These are phyloP conservation scores for Podospora pseudoanserina DNA, from an alignment of 495 filamentous ascomycete genomes.

Conservation along the genomic window DNA sequence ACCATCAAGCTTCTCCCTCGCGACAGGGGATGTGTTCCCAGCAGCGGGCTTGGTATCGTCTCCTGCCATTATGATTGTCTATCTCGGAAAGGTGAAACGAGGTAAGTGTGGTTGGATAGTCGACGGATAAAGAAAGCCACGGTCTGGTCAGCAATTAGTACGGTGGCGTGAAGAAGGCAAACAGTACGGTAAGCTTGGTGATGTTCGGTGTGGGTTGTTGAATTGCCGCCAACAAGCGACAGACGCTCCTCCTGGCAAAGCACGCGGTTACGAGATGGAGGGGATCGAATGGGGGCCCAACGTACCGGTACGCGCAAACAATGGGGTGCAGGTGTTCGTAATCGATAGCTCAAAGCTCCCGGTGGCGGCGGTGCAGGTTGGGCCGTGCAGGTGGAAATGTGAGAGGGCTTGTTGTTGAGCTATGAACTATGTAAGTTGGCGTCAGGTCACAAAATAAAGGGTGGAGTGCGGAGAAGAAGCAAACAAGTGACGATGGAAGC, in stretches of 20 bases:
- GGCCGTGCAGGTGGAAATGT: slow-evolving; percentile 10
- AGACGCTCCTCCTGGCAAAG: neutral
- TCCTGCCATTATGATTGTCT: slow-evolving; percentile 26
- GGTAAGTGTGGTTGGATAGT: neutral
- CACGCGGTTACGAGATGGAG: neutral
- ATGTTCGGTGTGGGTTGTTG: neutral
- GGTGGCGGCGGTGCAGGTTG: slow-evolving; percentile 2
- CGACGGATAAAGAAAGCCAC: neutral
- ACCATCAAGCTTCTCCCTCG: slow-evolving; percentile 42
- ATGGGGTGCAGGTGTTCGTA: neutral
- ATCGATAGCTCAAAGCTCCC: neutral
- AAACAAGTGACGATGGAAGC: neutral
- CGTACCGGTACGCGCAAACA: slow-evolving; percentile 19
- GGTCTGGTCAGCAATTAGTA: slow-evolving; percentile 6
- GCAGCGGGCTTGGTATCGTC: slow-evolving; percentile 25
- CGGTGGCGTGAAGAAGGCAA: neutral
- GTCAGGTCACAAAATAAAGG: neutral
- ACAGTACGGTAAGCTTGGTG: neutral
- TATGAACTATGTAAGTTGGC: neutral
- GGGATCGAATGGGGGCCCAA: slow-evolving; percentile 10
- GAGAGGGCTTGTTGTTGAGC: slow-evolving; percentile 4
- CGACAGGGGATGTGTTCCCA: slow-evolving; percentile 28
- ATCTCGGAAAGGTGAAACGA: slow-evolving; percentile 1
- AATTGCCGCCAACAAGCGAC: neutral
- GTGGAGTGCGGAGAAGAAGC: neutral